Percentiles rank a stretch among this genome's conserved stretches.
Evolutionary conservation across 768 basidiomycete species (phyloP).

Genomic region (Hemileccinum rubropunctum): DNA sequence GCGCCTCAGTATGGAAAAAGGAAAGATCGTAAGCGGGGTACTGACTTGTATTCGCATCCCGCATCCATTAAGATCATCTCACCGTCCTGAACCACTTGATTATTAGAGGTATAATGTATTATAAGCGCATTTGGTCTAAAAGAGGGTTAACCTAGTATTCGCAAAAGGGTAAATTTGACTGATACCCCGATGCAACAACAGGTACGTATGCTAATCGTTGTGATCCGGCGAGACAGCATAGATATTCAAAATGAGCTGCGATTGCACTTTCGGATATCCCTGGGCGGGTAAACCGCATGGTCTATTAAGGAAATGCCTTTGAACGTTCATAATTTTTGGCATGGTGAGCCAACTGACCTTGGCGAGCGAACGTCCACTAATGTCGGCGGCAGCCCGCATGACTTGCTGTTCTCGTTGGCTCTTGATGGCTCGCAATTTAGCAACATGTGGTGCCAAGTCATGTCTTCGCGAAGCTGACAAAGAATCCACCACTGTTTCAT

Average conservation of each 20-base stretch:
- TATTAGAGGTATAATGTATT: slow-evolving; percentile 94
- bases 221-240: slow-evolving; percentile 74
- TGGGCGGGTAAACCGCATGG: slow-evolving; percentile 72
- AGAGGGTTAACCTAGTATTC: not conserved
- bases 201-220: slow-evolving; percentile 96
- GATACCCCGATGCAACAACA: slow-evolving; percentile 90
- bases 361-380: slow-evolving; percentile 83
- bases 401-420: slow-evolving; percentile 70
- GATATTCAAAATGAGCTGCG: slow-evolving; percentile 87
- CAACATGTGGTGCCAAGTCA: slow-evolving; percentile 67
- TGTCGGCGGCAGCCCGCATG: slow-evolving; percentile 84
- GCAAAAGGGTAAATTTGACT: slow-evolving; percentile 1
- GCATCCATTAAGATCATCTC: slow-evolving; percentile 89
- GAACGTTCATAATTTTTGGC: not conserved
- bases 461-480: slow-evolving; percentile 45
- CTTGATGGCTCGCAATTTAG: slow-evolving; percentile 74
- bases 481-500: slow-evolving; percentile 54
- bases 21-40: slow-evolving; percentile 5
- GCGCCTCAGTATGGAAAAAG: slow-evolving; percentile 3
- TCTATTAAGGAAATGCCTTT: slow-evolving; percentile 40
- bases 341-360: slow-evolving; percentile 49
- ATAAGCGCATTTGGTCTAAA: slow-evolving; percentile 79
- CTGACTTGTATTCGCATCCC: slow-evolving; percentile 88
- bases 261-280: slow-evolving; percentile 58
- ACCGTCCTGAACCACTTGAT: slow-evolving; percentile 64